Evolutionary conservation across 2,329 filamentous ascomycete species (phyloP).

Genomic region (Fusarium armeniacum): DNA sequence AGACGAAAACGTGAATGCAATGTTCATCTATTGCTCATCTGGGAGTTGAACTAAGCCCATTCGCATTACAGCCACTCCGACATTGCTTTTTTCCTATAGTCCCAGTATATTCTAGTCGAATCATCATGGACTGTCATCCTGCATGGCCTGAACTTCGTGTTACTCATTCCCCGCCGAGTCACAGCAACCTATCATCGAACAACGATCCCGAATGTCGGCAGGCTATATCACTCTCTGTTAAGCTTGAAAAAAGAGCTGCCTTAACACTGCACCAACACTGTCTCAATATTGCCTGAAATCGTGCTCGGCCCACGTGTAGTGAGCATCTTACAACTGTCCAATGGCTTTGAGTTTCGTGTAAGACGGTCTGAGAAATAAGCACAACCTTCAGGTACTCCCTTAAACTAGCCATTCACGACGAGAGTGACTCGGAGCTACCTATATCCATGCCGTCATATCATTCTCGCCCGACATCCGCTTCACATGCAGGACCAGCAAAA

Average conservation of each 20-base stretch:
- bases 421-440: not conserved
- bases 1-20: not conserved
- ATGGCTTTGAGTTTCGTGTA: constrained; percentile 5
- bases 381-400: not conserved
- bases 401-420: not conserved
- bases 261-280: constrained; percentile 19
- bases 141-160: not conserved
- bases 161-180: constrained; percentile 3
- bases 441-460: constrained; percentile 27
- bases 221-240: not conserved
- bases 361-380: not conserved
- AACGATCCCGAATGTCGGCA: not conserved
- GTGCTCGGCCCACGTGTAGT: constrained; percentile 18
- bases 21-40: not conserved
- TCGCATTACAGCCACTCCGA: not conserved
- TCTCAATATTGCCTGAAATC: constrained; percentile 23
- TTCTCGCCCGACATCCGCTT: constrained; percentile 24
- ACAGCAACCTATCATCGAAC: not conserved
- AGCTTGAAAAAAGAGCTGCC: not conserved
- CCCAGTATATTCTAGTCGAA: constrained; percentile 5
- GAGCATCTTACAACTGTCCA: constrained; percentile 7
- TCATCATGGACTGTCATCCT: constrained; percentile 8
- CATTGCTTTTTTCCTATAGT: constrained; percentile 8
- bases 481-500: constrained; percentile 2
- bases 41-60: not conserved